A percentile compares a stretch with the other conserved stretches of the same genome.
Conservation (phyloP, 2,329 filamentous ascomycete genomes). For the Phialocephala subalpina region DNA sequence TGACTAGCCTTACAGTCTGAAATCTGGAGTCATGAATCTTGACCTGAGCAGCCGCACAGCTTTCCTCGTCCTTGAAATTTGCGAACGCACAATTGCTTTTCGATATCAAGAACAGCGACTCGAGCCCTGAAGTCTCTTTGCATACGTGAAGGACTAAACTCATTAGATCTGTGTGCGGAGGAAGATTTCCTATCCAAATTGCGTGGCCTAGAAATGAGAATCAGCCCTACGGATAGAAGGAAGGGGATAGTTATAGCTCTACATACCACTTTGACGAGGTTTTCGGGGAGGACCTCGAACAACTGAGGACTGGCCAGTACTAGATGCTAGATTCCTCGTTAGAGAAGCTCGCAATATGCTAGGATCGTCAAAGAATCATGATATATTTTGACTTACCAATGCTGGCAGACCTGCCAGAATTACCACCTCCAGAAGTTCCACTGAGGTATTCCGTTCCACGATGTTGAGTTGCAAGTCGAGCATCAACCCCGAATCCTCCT, state of each 20-base stretch:
- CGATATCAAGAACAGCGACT: slow-evolving; percentile 92
- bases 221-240: slow-evolving; percentile 17
- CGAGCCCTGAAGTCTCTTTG: slow-evolving; percentile 76
- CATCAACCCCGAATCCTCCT: slow-evolving; percentile 33
- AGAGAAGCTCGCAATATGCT: not conserved
- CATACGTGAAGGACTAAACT: slow-evolving; percentile 91
- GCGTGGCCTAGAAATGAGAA: slow-evolving; percentile 77
- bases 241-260: not conserved
- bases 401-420: slow-evolving; percentile 30
- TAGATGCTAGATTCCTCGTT: slow-evolving; percentile 38
- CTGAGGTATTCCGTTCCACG: slow-evolving; percentile 28
- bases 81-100: slow-evolving; percentile 98
- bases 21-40: slow-evolving; percentile 93
- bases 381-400: slow-evolving; percentile 39
- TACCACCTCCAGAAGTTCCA: slow-evolving; percentile 14
- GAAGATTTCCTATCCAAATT: slow-evolving; percentile 95
- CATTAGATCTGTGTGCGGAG: slow-evolving; percentile 81
- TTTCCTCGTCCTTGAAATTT: slow-evolving; percentile 85
- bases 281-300: slow-evolving; percentile 63
- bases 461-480: slow-evolving; percentile 26
- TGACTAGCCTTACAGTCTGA: slow-evolving; percentile 84
- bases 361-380: not conserved
- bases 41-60: slow-evolving; percentile 79
- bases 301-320: slow-evolving; percentile 49
- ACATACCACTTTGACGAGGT: slow-evolving; percentile 68